Evolutionary conservation across 2,329 filamentous ascomycete species (phyloP), one percentile per base, ranked within the genome.

Genomic region (Emergomyces africanus): DNA sequence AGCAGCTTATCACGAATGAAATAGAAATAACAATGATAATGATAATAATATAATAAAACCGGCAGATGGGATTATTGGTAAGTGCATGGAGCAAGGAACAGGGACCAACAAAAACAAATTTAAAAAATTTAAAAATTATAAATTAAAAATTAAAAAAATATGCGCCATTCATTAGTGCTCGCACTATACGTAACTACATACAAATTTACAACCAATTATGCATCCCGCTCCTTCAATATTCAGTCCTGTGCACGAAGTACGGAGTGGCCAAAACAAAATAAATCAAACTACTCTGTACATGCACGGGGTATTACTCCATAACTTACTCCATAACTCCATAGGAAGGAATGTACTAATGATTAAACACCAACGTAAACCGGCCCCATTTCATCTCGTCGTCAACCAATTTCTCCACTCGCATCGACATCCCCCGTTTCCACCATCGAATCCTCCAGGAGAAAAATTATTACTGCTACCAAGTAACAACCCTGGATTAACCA

Each of bases 391-490:
- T 18, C 49, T 41, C 41, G 54, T 55, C n/a, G 6, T 23, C 41
- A 69, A 57, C 71, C 71, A 84, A 69, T 83, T 84, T 67, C 77
- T 74, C 81, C 82, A 85, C 64, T 76, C 71, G 69, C 83, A 85
- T n/a, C 66, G 66, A 72, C 83, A 85, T 0, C 83, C 83, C 6
- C 82, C 82, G 5, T 71, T 77, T 1, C 83, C 83, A 1, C 83
- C 83, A 70, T 85, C 83, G 60, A 83, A 66, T 2, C 63, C 67
- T 28, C 59, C 61, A 18, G 54, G 50, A 23, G 59, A 57, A 49
- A 63, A 35, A 15, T 54, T 57, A 49, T 20, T 20, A 23, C 42
- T 20, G 12, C 42, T 46, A 59, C 74, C 69, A 41, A 78, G 75
- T 6, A 79, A 72, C 8, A 77, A 76, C 3, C 78, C 76, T 2